These are phyloP conservation scores for Populus ilicifolia DNA, from an alignment of 345 rosid species.

Conservation along the genomic window DNA sequence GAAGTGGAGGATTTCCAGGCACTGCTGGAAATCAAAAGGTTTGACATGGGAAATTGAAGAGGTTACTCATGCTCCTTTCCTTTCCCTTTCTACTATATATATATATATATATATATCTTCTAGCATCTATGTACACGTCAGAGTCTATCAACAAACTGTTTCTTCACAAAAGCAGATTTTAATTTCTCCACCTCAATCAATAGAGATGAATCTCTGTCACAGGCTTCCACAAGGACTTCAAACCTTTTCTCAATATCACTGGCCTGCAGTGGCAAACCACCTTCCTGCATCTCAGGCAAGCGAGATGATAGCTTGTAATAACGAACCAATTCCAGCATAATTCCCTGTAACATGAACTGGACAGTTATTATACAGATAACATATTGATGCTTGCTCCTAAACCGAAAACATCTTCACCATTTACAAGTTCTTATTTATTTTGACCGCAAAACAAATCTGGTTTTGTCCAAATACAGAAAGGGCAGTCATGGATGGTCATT, in stretches of 20 bases:
- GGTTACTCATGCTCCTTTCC: too few species aligned
- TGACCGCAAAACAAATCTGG: too few species aligned
- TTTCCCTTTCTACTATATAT: too few species aligned
- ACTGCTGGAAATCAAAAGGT: too few species aligned
- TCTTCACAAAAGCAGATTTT: constrained; percentile 19
- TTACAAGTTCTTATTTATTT: too few species aligned
- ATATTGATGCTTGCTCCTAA: too few species aligned
- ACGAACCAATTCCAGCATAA: constrained; percentile 57
- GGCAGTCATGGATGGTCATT: background rate
- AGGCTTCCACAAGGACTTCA: constrained; percentile 49
- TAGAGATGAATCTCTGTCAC: constrained; percentile 59
- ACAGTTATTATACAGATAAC: background rate
- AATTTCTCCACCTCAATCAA: constrained; percentile 58
- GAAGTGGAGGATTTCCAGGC: too few species aligned
- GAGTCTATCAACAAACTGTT: background rate
- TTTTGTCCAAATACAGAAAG: background rate
- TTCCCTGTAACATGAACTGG: constrained; percentile 37
- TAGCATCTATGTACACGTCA: background rate
- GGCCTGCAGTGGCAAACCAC: constrained; percentile 6
- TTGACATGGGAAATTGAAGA: too few species aligned
- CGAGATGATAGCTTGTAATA: constrained; percentile 26
- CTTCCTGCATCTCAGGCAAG: constrained; percentile 26
- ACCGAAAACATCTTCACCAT: background rate
- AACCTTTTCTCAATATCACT: constrained; percentile 33
- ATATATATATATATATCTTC: background rate